Evolutionary conservation across 257 asterid genomes (phyloP).

Genomic region (Nicotiana obtusifolia): DNA sequence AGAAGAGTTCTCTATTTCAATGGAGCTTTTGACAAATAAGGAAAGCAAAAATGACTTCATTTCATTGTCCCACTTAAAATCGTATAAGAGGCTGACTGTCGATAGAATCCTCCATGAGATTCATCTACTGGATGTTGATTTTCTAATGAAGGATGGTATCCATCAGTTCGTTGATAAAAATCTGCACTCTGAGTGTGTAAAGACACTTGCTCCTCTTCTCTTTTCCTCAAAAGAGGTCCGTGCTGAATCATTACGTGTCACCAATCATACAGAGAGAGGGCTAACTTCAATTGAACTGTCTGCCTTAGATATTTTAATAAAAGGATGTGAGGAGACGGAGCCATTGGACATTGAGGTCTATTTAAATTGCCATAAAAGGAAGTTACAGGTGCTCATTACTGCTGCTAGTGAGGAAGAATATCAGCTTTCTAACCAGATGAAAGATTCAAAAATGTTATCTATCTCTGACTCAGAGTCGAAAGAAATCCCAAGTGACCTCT

Average conservation of each 20-base stretch:
- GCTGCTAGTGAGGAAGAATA: conserved; percentile 51
- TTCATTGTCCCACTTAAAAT: conserved; percentile 78
- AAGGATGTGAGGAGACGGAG: conserved; percentile 63
- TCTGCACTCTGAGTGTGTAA: conserved; percentile 63
- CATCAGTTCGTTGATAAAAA: conserved; percentile 62
- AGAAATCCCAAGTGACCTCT: conserved; percentile 48
- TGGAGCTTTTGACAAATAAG: conserved; percentile 52
- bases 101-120: conserved; percentile 70
- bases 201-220: conserved; percentile 72
- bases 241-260: conserved; percentile 47
- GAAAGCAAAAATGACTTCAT: conserved; percentile 38
- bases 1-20: conserved; percentile 55
- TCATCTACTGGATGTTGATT: conserved; percentile 69
- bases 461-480: conserved; percentile 48
- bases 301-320: conserved; percentile 71
- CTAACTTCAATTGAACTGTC: conserved; percentile 66
- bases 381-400: conserved; percentile 66
- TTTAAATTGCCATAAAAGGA: conserved; percentile 82
- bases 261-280: conserved; percentile 49
- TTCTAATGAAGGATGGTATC: conserved; percentile 66
- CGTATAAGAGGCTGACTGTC: conserved; percentile 45
- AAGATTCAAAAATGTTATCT: conserved; percentile 30
- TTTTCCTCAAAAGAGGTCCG: conserved; percentile 51
- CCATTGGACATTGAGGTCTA: conserved; percentile 57
- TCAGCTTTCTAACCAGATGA: conserved; percentile 31